Evolutionary conservation across 345 rosid species (phyloP).

Genomic region (Bruguiera parviflora): DNA sequence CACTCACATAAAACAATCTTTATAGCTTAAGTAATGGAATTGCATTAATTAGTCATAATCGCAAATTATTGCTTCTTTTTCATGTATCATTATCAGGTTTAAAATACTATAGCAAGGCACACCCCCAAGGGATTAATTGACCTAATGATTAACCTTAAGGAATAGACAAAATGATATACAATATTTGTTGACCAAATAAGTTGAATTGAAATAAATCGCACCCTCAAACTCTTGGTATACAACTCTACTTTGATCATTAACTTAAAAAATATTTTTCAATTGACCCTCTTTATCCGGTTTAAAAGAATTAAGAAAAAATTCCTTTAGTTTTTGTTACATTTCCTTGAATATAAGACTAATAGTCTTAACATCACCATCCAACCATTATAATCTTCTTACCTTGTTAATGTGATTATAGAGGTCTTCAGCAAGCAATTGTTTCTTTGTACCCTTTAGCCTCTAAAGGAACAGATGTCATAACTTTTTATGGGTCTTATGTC

Average conservation of each 20-base stretch:
- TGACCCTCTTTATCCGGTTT: neutral
- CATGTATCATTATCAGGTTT: no score
- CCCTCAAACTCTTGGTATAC: neutral
- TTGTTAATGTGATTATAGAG: neutral
- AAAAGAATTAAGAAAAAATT: neutral
- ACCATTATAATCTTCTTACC: neutral
- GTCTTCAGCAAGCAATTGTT: neutral
- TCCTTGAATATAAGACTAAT: neutral
- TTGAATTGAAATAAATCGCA: neutral
- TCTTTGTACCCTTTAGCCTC: neutral
- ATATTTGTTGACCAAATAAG: neutral
- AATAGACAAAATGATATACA: neutral
- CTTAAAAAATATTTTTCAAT: neutral
- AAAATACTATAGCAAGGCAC: neutral
- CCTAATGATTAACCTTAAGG: conserved; percentile 3
- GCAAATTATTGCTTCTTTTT: no score
- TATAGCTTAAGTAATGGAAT: no score
- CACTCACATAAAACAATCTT: no score
- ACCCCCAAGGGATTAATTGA: neutral
- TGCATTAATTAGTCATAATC: no score
- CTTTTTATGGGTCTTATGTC: no score
- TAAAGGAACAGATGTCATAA: no score
- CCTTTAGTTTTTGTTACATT: neutral
- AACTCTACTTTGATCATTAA: neutral
- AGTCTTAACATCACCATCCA: neutral